Percentiles rank a stretch among this genome's conserved stretches.
phyloP scores from a whole-genome alignment of 306 rosid genomes.

The Glycyrrhiza uralensis region DNA sequence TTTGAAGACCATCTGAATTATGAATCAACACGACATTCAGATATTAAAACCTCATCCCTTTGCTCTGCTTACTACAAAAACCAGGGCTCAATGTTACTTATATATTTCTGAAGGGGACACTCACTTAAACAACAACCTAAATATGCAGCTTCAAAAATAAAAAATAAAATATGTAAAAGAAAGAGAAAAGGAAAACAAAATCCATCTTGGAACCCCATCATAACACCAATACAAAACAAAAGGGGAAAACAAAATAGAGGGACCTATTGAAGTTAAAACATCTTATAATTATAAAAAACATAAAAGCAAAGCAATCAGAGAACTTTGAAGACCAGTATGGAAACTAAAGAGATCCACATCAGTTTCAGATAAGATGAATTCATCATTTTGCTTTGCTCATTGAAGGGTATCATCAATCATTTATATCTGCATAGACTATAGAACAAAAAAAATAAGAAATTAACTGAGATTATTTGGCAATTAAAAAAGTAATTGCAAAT shows the following conservation, averaged over 20 bases:
- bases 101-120: too few relatives aligned
- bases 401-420: neutral
- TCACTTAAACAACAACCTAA: neutral
- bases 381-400: constrained; percentile 43
- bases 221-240: neutral
- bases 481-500: neutral
- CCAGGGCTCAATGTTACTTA: neutral
- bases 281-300: neutral
- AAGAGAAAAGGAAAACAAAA: neutral
- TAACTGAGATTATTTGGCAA: constrained; percentile 13
- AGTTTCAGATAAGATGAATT: constrained; percentile 31
- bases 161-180: neutral
- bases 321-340: constrained; percentile 45
- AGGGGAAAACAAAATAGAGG: neutral
- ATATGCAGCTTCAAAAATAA: neutral
- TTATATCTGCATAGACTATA: neutral
- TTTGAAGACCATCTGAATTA: constrained; percentile 32
- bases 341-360: constrained; percentile 24
- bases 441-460: neutral
- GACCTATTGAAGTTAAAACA: neutral
- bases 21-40: constrained; percentile 32
- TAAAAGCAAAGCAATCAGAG: constrained; percentile 45
- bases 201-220: neutral
- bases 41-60: constrained; percentile 29
- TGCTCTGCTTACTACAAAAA: constrained; percentile 25